Base-by-base conservation (phyloP, 345 rosid genomes). In the Orychophragmus violaceus region DNA sequence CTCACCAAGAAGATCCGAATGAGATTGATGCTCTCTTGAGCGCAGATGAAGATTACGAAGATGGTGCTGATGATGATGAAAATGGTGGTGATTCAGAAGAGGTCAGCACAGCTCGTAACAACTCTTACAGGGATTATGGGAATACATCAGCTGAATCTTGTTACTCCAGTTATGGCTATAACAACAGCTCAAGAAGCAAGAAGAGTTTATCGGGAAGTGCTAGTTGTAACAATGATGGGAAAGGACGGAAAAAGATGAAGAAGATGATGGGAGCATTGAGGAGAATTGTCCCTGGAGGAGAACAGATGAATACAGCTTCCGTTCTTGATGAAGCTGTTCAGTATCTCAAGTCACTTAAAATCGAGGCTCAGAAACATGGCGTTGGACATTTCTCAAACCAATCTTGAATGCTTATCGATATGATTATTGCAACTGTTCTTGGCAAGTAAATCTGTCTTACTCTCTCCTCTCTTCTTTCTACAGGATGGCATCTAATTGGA, bases 11-110 rank as follows among this genome's bases (percentile, higher is more conserved):
- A 71, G 91, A 91, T 82, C 85, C 94, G 2, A 89, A 82, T 72
- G 97, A 91, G 74, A 88, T 91, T 36, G 89, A 91, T 81, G 93
- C 87, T 0, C 79, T 91, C 63, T 65, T 91, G 80, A 85, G 90
- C 82, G 60, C 71, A 51, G 94, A 85, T 70, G 86, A 81, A 27
- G 92, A 82, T 8, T 84, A 82, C 5, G 70, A 70, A 49, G 80
- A 77, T 0, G 88, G 76, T 11, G 74, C n/a, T 14, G 76, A 27
- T 23, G 42, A 12, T 6, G 24, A 57, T 24, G 75, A 88, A 1
- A 85, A 82, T 37, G 92, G 74, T 49, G 78, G 76, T 39, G 78
- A 88, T 7, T 86, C 85, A 58, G 93, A 83, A 44, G 93, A 82
- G 63, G 80, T 85, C 51, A 88, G 94, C 82, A 91, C 91, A 0